Conservation (phyloP, 2,329 filamentous ascomycete species). For the Trichoderma sp. region DNA sequence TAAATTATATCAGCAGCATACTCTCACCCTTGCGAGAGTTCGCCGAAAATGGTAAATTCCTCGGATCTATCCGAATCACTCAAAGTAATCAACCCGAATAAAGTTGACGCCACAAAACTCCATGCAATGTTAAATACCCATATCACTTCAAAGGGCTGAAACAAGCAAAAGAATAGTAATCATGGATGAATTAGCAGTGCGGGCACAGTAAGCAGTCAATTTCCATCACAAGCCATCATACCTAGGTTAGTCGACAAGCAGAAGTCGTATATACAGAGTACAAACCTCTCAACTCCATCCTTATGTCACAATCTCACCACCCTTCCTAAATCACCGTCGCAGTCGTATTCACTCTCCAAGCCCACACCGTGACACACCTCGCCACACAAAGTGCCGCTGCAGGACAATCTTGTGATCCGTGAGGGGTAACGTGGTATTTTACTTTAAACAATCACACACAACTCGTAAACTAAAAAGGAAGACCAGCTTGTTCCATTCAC, state of each 20-base stretch:
- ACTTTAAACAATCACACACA: neutral
- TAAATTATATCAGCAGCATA: neutral
- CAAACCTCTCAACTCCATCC: neutral
- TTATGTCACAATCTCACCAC: neutral
- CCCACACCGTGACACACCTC: neutral
- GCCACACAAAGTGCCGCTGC: neutral
- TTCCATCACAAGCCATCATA: neutral
- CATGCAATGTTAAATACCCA: too few species aligned
- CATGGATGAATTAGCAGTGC: neutral
- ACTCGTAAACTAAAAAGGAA: neutral
- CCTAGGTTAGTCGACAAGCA: neutral
- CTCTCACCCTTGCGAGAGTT: neutral
- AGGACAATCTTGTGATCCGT: neutral
- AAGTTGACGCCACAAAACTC: neutral
- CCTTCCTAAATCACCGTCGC: neutral
- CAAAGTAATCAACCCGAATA: neutral
- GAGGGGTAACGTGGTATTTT: neutral
- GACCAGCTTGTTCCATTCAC: neutral
- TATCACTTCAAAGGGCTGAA: neutral
- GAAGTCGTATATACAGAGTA: neutral
- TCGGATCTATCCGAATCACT: neutral
- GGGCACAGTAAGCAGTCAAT: neutral
- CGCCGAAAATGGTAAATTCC: neutral
- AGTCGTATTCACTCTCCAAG: neutral
- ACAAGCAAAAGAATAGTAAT: neutral